phyloP scores from a whole-genome alignment of 2,329 filamentous ascomycete species.

The Aspergillus sp. region DNA sequence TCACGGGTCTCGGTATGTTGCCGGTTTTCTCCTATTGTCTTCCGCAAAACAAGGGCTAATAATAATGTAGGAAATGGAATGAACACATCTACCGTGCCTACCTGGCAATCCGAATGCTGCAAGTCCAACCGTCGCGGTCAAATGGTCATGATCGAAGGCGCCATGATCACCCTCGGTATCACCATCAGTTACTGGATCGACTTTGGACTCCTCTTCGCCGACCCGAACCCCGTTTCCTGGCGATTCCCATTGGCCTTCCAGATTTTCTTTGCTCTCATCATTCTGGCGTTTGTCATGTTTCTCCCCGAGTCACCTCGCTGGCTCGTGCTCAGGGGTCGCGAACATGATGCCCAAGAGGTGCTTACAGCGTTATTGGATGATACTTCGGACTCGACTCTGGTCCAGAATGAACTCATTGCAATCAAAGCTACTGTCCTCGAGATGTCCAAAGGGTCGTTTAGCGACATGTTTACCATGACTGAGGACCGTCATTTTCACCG shows the following conservation, averaged over 20 bases:
- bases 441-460: constrained; percentile 45
- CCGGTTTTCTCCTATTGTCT: neutral
- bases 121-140: constrained; percentile 46
- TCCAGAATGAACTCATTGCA: constrained; percentile 44
- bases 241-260: constrained; percentile 54
- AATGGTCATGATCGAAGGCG: constrained; percentile 49
- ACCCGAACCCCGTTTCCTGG: constrained; percentile 44
- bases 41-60: neutral
- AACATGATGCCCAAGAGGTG: constrained; percentile 46
- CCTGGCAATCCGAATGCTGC: constrained; percentile 47
- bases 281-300: constrained; percentile 42
- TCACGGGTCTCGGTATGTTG: constrained; percentile 44
- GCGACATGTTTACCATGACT: constrained; percentile 53
- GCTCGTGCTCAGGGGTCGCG: constrained; percentile 50
- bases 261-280: constrained; percentile 49
- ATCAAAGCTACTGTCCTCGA: constrained; percentile 50
- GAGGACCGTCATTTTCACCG: constrained; percentile 53
- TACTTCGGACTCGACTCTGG: constrained; percentile 37
- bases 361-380: constrained; percentile 43
- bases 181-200: constrained; percentile 48
- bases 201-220: constrained; percentile 48
- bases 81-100: constrained; percentile 48
- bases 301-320: constrained; percentile 55
- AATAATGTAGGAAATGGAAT: constrained; percentile 36
- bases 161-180: constrained; percentile 47